Evolutionary conservation across 495 filamentous ascomycete genomes (phyloP).

Genomic region (Penicillium desertorum): DNA sequence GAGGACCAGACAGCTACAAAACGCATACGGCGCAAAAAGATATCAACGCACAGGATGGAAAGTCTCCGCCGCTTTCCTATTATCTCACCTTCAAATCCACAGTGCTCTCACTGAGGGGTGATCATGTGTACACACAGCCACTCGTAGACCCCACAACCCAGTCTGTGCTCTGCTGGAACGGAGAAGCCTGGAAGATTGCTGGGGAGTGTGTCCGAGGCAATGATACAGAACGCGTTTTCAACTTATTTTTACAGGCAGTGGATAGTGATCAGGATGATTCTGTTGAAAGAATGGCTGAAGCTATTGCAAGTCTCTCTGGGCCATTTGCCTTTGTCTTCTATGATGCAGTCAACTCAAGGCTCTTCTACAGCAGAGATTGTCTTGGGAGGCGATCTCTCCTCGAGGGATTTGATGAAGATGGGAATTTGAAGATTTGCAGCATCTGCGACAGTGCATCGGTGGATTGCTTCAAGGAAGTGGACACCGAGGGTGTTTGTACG

Average conservation of each 20-base stretch:
- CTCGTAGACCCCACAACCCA: constrained; percentile 57
- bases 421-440: constrained; percentile 69
- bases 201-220: constrained; percentile 59
- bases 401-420: constrained; percentile 41
- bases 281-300: constrained; percentile 45
- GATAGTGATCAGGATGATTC: constrained; percentile 19
- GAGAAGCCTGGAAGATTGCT: constrained; percentile 87
- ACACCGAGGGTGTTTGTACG: constrained; percentile 74
- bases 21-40: constrained; percentile 32
- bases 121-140: constrained; percentile 70
- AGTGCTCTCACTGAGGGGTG: constrained; percentile 81
- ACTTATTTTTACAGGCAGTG: constrained; percentile 56
- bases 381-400: constrained; percentile 85
- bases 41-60: constrained; percentile 21
- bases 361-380: constrained; percentile 84
- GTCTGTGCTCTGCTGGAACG: constrained; percentile 93
- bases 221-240: constrained; percentile 72
- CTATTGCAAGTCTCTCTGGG: constrained; percentile 67
- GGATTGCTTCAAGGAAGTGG: constrained; percentile 71
- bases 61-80: constrained; percentile 27
- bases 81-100: constrained; percentile 72
- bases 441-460: constrained; percentile 57
- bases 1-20: constrained; percentile 57
- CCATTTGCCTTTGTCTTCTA: constrained; percentile 93
- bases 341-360: constrained; percentile 54